Evolutionary conservation across 257 asterid species (phyloP), one percentile per base, ranked within the genome.

Genomic region (Nicotiana attenuata): DNA sequence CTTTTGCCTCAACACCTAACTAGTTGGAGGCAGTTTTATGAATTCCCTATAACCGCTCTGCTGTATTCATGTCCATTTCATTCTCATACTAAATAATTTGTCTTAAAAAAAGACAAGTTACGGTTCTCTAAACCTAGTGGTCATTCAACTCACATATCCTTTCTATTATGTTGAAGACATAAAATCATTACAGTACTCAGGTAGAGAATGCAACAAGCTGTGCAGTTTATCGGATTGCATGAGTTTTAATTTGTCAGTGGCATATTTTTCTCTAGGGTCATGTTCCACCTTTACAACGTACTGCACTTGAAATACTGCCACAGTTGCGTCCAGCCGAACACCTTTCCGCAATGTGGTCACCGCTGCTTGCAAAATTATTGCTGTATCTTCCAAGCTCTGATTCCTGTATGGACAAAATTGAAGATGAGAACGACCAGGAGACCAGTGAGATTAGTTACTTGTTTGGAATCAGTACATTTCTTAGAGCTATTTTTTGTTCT

Each of bases 281-380:
- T 87, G 87, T 93, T 75, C 90, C 96, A 81, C 98, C 93, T 14
- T 91, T 91, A 83, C 97, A 90, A 81, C 97, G 99, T 87, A 87
- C 93, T 75, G 85, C 90, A 81, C 92, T 96, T 80, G 99, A 94
- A 85, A 88, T 96, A 78, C 84, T 96, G 80, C 97, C 97, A 16
- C 83, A 86, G 84, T 57, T 96, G 81, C 84, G 91, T 80, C 99
- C 99, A 52, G 91, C 97, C 14, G 89, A 76, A 47, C 95, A 94
- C 85, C 97, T 96, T 83, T 83, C 91, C 83, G 84, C 97, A 81
- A 92, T 93, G 97, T 96, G 99, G 99, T 77, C 84, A 81, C 83
- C 88, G 80, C 92, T 96, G 75, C 92, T 96, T 10, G 87, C 85
- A 80, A 88, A 87, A 77, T 83, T 96, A 63, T 81, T 94, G 90